Percentiles rank a stretch among this genome's conserved stretches.
Conservation (phyloP, 441 rosid species). For the Jatropha podagrica region DNA sequence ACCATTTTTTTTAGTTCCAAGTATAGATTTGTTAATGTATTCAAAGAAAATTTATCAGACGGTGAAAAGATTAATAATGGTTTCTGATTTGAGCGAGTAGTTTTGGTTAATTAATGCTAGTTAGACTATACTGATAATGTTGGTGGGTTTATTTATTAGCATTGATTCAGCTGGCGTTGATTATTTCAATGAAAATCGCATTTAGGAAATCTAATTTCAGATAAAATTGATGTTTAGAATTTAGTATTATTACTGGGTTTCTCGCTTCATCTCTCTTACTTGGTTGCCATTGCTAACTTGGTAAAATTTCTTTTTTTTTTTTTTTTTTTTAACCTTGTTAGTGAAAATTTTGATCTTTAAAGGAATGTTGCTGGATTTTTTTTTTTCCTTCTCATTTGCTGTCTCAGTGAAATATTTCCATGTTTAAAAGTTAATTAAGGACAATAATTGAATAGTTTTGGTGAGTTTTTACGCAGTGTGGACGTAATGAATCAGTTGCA, state of each 20-base stretch:
- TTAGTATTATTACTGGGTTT: not conserved
- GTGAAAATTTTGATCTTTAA: not conserved
- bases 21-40: not conserved
- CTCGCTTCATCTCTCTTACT: not conserved
- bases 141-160: not conserved
- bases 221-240: not conserved
- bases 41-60: not conserved
- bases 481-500: not conserved
- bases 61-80: not conserved
- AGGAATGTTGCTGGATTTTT: not conserved
- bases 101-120: not conserved
- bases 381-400: not conserved
- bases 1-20: not conserved
- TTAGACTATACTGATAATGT: not conserved
- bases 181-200: not conserved
- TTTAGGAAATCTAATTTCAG: not conserved
- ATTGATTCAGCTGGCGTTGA: not conserved
- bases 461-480: slow-evolving; percentile 2
- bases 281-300: not conserved
- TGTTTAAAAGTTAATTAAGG: slow-evolving; percentile 2
- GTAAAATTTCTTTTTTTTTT: not conserved
- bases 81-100: not conserved
- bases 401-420: not conserved
- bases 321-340: not conserved
- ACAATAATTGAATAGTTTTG: not conserved